phyloP scores from a whole-genome alignment of 805 yeast species.

The Zygosaccharomyces gambellarensis region DNA sequence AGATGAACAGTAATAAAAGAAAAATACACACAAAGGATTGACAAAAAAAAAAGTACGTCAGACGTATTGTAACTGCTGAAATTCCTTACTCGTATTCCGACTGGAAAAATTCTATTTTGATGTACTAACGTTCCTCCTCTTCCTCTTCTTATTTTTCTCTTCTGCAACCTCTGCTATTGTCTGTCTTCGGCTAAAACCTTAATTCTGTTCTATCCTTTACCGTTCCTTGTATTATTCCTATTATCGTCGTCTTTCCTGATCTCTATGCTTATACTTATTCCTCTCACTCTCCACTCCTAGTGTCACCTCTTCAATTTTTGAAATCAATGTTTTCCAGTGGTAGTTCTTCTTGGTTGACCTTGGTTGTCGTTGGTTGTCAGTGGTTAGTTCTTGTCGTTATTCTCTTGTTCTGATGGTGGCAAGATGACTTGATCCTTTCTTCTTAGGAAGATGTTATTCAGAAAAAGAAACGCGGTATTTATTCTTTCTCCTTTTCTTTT shows the following conservation, averaged over 20 bases:
- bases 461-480: constrained; percentile 6
- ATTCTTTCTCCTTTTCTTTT: not conserved
- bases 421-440: constrained; percentile 5
- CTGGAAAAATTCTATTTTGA: too few species aligned
- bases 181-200: too few species aligned
- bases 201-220: too few species aligned
- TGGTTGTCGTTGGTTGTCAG: not conserved
- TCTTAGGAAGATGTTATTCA: not conserved
- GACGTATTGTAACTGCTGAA: too few species aligned
- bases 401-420: constrained; percentile 1
- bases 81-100: too few species aligned
- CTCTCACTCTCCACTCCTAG: not conserved
- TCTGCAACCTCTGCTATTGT: too few species aligned
- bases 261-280: not conserved
- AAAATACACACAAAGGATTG: too few species aligned
- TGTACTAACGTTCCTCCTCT: too few species aligned
- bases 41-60: too few species aligned
- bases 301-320: not conserved
- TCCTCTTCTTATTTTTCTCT: too few species aligned
- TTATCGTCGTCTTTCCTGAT: not conserved
- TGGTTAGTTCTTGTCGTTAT: not conserved
- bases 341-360: not conserved
- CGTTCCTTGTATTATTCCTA: too few species aligned
- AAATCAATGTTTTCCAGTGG: not conserved
- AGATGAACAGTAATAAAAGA: too few species aligned